Evolutionary conservation across 192 early-diverging fungal genomes (phyloP).

Genomic region (Coemansia nantahalensis): DNA sequence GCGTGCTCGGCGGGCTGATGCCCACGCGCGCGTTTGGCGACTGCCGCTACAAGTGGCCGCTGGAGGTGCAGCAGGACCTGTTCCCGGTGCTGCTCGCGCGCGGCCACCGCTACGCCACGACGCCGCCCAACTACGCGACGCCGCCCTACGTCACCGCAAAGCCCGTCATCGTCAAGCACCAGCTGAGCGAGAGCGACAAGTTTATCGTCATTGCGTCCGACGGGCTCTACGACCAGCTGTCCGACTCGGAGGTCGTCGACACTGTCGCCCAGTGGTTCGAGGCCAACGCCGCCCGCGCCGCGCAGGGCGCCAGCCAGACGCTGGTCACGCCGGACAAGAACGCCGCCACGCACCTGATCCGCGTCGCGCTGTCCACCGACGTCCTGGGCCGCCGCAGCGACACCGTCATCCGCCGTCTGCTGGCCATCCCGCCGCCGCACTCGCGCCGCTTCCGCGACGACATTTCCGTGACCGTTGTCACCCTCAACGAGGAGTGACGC

Average conservation of each 20-base stretch:
- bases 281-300: slow-evolving; percentile 4
- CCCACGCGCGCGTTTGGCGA: slow-evolving; percentile 67
- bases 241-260: slow-evolving; percentile 58
- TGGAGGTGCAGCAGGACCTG: slow-evolving; percentile 54
- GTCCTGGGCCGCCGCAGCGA: slow-evolving; percentile 59
- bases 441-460: slow-evolving; percentile 76
- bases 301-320: background rate
- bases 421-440: slow-evolving; percentile 64
- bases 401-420: slow-evolving; percentile 57
- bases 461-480: slow-evolving; percentile 71
- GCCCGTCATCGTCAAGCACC: slow-evolving; percentile 64
- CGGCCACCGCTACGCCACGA: slow-evolving; percentile 49
- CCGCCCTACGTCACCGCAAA: slow-evolving; percentile 76
- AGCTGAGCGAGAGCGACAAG: slow-evolving; percentile 58
- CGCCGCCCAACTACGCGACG: slow-evolving; percentile 55
- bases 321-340: slow-evolving; percentile 54
- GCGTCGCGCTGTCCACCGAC: slow-evolving; percentile 56
- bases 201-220: slow-evolving; percentile 81
- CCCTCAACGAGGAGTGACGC: slow-evolving; percentile 6
- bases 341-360: slow-evolving; percentile 69
- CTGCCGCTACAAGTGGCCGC: slow-evolving; percentile 67
- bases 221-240: slow-evolving; percentile 78
- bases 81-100: slow-evolving; percentile 25
- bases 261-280: slow-evolving; percentile 49
- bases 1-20: slow-evolving; percentile 60